Evolutionary conservation across 495 filamentous ascomycete genomes (phyloP).

Genomic region (Penicillium ochrochloron): DNA sequence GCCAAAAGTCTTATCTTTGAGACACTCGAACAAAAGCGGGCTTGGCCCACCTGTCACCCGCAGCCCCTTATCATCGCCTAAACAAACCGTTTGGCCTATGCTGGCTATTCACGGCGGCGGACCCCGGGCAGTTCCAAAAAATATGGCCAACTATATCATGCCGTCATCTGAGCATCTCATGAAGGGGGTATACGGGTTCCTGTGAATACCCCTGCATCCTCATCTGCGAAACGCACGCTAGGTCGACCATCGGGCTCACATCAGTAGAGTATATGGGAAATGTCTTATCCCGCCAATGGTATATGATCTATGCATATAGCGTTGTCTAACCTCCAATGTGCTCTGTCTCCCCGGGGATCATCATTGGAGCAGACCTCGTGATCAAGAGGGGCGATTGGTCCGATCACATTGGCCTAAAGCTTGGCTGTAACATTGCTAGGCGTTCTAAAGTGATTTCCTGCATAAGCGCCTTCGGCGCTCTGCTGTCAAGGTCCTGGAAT

Average conservation of each 20-base stretch:
- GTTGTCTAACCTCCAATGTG: slow-evolving; percentile 5
- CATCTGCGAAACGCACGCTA: slow-evolving; percentile 9
- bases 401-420: slow-evolving; percentile 14
- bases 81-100: not conserved
- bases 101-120: not conserved
- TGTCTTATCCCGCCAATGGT: slow-evolving; percentile 26
- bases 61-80: slow-evolving; percentile 1
- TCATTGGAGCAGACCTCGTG: slow-evolving; percentile 13
- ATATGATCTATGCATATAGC: slow-evolving; percentile 1
- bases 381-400: slow-evolving; percentile 14
- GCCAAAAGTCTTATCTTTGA: slow-evolving; percentile 13
- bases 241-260: not conserved
- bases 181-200: not conserved
- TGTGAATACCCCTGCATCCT: slow-evolving; percentile 3
- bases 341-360: not conserved
- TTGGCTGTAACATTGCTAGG: slow-evolving; percentile 25
- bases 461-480: slow-evolving; percentile 26
- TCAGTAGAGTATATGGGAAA: slow-evolving; percentile 8
- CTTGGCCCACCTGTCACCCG: slow-evolving; percentile 8
- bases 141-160: slow-evolving; percentile 2
- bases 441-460: slow-evolving; percentile 23
- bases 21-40: not conserved
- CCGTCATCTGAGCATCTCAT: not conserved
- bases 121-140: not conserved
- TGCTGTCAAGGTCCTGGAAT: slow-evolving; percentile 19